Base-by-base conservation (phyloP, 768 basidiomycete species). In the Pleurotus eryngii region DNA sequence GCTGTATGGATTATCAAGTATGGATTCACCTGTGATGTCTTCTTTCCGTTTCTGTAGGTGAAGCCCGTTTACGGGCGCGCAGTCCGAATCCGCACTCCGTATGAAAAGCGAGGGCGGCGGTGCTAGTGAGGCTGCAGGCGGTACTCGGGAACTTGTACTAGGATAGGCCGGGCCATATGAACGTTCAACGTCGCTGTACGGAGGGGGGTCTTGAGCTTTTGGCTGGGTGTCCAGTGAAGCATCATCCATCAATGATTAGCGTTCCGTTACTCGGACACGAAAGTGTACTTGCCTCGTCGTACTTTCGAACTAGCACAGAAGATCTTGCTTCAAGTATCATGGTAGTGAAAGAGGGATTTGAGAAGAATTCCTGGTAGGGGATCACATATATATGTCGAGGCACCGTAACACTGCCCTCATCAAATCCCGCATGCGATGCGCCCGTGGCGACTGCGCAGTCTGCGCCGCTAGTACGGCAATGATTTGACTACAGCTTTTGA, bases 21-120 rank as follows among this genome's bases (percentile, higher is more conserved):
- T 15, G 17, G 20, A 45, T 66, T 26, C 50, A 70, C 75, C 75
- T 38, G 64, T 64, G 22, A 77, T 71, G 55, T 67, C 63, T 22
- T 69, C 64, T 53, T 69, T 64, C 40, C 64, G 64, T 51, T 70
- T 67, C 42, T 53, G 59, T 20, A 76, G 59, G 46, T 73, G 72
- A 9, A 74, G 62, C 46, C 74, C 72, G 30, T 70, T 70, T 8
- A 67, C 68, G 4, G 67, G 64, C 26, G 68, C 30, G 30, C 63
- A 24, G 63, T 56, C 27, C 20, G 22, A 39, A 17, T 42, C 30
- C 8, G 30, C 30, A 11, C 30, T 9, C 30, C 30, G 30, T 35
- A 35, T 35, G 3, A 9, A 35, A 11, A 35, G 30, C 30, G 30
- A 35, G 9, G 30, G 30, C 30, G 30, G 30, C 3, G 30, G 30